Evolutionary conservation across 805 yeast species (phyloP).

Genomic region (Yamadazyma ubonensis): DNA sequence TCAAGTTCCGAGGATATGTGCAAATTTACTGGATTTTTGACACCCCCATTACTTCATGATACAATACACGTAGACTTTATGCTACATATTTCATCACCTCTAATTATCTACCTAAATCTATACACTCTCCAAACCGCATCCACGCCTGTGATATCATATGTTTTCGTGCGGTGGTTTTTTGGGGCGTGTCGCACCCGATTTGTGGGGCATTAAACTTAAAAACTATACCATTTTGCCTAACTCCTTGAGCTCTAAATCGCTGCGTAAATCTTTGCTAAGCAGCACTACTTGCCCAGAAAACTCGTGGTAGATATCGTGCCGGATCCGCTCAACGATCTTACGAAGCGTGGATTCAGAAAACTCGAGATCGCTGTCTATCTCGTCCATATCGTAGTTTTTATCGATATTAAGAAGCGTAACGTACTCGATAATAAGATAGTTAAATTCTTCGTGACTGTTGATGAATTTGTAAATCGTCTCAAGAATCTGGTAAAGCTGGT

Average conservation of each 20-base stretch:
- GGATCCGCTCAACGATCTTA: slow-evolving; percentile 40
- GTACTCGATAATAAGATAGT: slow-evolving; percentile 27
- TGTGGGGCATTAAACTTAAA: slow-evolving; percentile 14
- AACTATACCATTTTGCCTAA: slow-evolving; percentile 24
- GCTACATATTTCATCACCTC: too few relatives aligned
- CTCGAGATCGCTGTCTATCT: slow-evolving; percentile 30
- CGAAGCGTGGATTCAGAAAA: slow-evolving; percentile 28
- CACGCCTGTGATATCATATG: slow-evolving; percentile 3
- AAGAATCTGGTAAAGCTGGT: slow-evolving; percentile 32
- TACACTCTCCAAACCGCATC: too few relatives aligned
- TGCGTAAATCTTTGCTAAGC: slow-evolving; percentile 52
- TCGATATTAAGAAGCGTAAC: slow-evolving; percentile 28
- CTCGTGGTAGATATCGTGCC: slow-evolving; percentile 35
- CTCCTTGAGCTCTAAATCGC: slow-evolving; percentile 50
- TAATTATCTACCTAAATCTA: too few relatives aligned
- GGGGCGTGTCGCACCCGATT: slow-evolving; percentile 9
- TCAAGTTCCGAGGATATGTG: too few relatives aligned
- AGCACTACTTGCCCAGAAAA: slow-evolving; percentile 43
- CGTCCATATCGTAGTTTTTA: slow-evolving; percentile 17
- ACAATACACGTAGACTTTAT: too few relatives aligned
- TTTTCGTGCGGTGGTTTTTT: neutral
- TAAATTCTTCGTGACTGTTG: slow-evolving; percentile 35
- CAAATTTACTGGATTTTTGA: too few relatives aligned
- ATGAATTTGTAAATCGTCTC: slow-evolving; percentile 34
- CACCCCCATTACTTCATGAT: too few relatives aligned